A percentile compares a stretch with the other conserved stretches of the same genome.
These are phyloP conservation scores for Linderniella brevidens DNA, from an alignment of 257 asterid species.

Conservation along the genomic window DNA sequence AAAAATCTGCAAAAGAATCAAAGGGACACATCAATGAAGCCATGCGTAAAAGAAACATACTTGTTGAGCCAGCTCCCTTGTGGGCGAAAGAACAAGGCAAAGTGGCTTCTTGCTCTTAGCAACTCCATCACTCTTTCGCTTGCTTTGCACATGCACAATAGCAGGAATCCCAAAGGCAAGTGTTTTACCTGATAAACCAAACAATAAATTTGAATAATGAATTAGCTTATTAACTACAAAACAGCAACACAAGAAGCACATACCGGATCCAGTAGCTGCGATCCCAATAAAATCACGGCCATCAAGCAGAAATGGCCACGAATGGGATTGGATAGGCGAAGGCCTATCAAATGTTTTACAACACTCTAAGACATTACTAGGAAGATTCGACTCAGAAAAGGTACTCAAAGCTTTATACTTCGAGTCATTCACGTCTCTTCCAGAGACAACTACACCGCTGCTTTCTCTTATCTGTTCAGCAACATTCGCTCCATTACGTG, in stretches of 20 bases:
- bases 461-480: conserved; percentile 34
- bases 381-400: conserved; percentile 54
- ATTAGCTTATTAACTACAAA: not conserved
- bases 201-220: conserved; percentile 6
- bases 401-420: conserved; percentile 50
- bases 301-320: conserved; percentile 89
- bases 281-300: conserved; percentile 95
- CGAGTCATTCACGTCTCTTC: conserved; percentile 41
- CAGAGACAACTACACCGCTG: conserved; percentile 54
- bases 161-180: conserved; percentile 95
- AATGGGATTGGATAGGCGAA: conserved; percentile 84
- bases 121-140: conserved; percentile 23
- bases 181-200: conserved; percentile 57
- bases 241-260: not conserved
- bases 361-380: conserved; percentile 50
- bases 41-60: conserved; percentile 22
- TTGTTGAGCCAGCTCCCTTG: conserved; percentile 95
- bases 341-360: conserved; percentile 80
- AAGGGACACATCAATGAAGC: not conserved
- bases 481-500: conserved; percentile 7
- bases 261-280: conserved; percentile 95
- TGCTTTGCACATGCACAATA: conserved; percentile 51
- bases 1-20: no score
- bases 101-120: conserved; percentile 47
- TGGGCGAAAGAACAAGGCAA: conserved; percentile 83